Base-by-base conservation (phyloP, 257 asterid species). In the Petrea volubilis region DNA sequence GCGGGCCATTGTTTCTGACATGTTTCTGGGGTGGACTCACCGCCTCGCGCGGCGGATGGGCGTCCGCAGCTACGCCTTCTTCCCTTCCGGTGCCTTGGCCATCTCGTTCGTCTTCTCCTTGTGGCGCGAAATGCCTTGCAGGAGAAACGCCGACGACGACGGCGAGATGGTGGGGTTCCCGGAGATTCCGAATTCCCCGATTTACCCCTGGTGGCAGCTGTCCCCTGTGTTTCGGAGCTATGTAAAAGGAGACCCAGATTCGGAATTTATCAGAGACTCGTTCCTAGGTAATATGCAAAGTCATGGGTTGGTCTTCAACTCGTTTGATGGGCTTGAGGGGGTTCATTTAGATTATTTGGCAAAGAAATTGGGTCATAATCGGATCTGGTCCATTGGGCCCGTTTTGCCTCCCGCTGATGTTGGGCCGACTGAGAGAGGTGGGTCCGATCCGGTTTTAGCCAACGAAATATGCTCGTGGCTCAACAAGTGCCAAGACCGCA, bases 181-280 rank as follows among this genome's bases (percentile, higher is more conserved):
- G 0, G 61, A 66, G 0, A 72, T 85, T 18, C 98, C 97, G 25
- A 68, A 58, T 64, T 67, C 75, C 56, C 97, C 95, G 1, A 3
- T 40, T 12, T 84, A 81, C 83, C 96, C 95, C 4, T 90, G 95
- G 95, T 84, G 93, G 96, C 98, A 93, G 73, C 3, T 86, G 0
- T 88, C 96, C 13, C 87, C 97, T 2, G 28, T 86, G 24, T 92
- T 49, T 28, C 79, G 90, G 1, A 83, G 84, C 21, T 81, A 72
- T 2, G 78, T 66, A 0, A 66, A 75, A 29, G 85, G 83, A 13
- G 74, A 87, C 72, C 87, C 87, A 7, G 15, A 20, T 25, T 79
- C 84, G 51, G 87, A 89, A 78, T 80, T 80, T 1, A 71, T 86
- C 20, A 74, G 61, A 57, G 80, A 72, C 2, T 44, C 76, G 1